Evolutionary conservation across 805 yeast species (phyloP).

Genomic region (Debaryomyces castellii): DNA sequence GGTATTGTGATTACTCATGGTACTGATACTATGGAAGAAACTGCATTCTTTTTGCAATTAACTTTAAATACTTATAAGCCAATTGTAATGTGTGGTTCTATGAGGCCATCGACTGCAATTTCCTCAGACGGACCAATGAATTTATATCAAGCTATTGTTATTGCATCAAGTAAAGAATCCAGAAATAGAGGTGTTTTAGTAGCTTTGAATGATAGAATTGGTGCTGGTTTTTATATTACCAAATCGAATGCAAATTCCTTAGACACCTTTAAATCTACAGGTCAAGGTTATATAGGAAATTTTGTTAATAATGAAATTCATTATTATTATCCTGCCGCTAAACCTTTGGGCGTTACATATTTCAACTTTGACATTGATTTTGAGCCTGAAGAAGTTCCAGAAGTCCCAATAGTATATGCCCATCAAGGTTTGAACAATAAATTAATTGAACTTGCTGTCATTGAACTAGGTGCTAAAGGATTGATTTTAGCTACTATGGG

Average conservation of each 20-base stretch:
- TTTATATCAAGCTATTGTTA: constrained; percentile 65
- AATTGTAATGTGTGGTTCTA: constrained; percentile 68
- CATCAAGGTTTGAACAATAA: constrained; percentile 59
- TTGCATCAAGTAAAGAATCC: constrained; percentile 53
- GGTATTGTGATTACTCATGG: constrained; percentile 71
- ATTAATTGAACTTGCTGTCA: constrained; percentile 46
- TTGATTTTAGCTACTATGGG: constrained; percentile 70
- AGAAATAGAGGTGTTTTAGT: constrained; percentile 61
- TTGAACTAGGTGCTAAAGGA: constrained; percentile 48
- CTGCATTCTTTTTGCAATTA: constrained; percentile 61
- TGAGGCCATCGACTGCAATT: constrained; percentile 71
- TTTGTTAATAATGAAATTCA: constrained; percentile 66
- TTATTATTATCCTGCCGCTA: constrained; percentile 61
- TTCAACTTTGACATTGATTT: constrained; percentile 34
- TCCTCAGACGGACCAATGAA: constrained; percentile 76
- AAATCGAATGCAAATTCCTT: constrained; percentile 69
- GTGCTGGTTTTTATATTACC: constrained; percentile 68
- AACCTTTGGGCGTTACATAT: constrained; percentile 49
- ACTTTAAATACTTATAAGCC: constrained; percentile 48
- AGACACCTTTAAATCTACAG: constrained; percentile 66
- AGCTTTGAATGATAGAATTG: constrained; percentile 65
- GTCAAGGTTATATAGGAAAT: constrained; percentile 71
- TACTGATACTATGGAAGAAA: constrained; percentile 69
- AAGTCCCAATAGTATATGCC: constrained; percentile 57
- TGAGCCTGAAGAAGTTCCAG: constrained; percentile 27